Evolutionary conservation across 2,329 filamentous ascomycete species (phyloP), one percentile per base, ranked within the genome.

Genomic region (Chaetomium olivaceum): DNA sequence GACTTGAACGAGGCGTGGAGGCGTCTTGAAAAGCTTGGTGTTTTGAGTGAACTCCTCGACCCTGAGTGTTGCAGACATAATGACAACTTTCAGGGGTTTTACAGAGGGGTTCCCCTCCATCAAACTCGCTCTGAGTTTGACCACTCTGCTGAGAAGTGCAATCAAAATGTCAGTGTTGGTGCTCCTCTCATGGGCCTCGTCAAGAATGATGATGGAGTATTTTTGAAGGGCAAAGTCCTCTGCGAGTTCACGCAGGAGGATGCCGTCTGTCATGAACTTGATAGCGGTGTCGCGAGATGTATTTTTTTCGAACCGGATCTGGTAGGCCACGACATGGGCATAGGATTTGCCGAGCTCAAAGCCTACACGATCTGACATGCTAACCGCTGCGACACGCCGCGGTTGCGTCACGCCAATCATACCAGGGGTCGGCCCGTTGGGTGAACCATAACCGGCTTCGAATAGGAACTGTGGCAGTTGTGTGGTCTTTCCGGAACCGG

Each of bases 251-350:
- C 95, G 89, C 11, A 99, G 84, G 66, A 99, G 81, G 31, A 99
- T 93, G 84, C 95, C 95, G 77, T 99, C 95, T 0, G 95, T 99
- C 93, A 99, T 97, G 79, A 98, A 99, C 76, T 99, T 99, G 76
- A 99, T 87, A 6, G 92, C 91, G 0, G 95, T 99, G 61, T 92
- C 89, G 31, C 88, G 82, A 58, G 88, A 87, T 1, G 91, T 88
- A 0, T 89, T 94, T 58, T 90, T 92, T 74, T 99, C 95, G 70
- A 98, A 99, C 27, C 96, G 90, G 72, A 99, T 97, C 76, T 93
- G 95, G 76, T 98, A 96, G 4, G 91, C 92, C 7, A 99, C 93
- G 57, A 86, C 85, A 29, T 89, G 82, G n/a, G 88, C 88, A 72
- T 89, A 87, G 56, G n/a, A n/a, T n/a, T 91, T 83, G 1, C 92